A percentile compares a stretch with the other conserved stretches of the same genome.
These are phyloP conservation scores for Juglanconis juglandina DNA, from an alignment of 2,329 filamentous ascomycete species.

Conservation along the genomic window DNA sequence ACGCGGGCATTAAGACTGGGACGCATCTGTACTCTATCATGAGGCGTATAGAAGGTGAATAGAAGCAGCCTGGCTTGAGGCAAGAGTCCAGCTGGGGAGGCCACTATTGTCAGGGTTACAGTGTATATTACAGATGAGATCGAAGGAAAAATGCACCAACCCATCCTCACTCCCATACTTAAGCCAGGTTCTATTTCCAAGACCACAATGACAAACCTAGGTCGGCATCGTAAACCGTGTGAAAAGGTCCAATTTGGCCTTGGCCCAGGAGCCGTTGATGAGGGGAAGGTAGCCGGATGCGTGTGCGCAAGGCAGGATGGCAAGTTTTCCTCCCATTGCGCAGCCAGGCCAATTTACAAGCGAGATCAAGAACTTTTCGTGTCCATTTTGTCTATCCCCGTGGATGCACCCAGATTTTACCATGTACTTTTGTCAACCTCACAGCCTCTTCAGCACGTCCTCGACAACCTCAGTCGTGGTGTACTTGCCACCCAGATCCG, in stretches of 20 bases:
- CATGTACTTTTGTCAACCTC: slow-evolving; percentile 26
- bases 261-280: no score
- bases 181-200: background rate
- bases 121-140: slow-evolving; percentile 8
- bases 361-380: background rate
- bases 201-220: background rate
- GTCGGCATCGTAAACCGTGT: no score
- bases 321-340: background rate
- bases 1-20: slow-evolving; percentile 7
- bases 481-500: slow-evolving; percentile 85
- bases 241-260: background rate
- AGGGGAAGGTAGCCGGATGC: no score
- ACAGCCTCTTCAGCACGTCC: slow-evolving; percentile 82
- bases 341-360: background rate
- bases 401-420: background rate
- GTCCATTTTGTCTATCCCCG: slow-evolving; percentile 11
- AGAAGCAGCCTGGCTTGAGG: background rate
- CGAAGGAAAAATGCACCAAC: background rate
- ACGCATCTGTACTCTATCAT: slow-evolving; percentile 9
- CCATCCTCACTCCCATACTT: slow-evolving; percentile 6
- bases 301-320: background rate
- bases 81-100: background rate
- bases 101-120: slow-evolving; percentile 2
- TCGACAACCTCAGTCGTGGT: slow-evolving; percentile 82
- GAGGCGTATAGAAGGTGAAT: background rate